Percentiles rank a stretch among this genome's conserved stretches.
Conservation (phyloP, 805 yeast species). For the Nakazawaea wickerhamii region DNA sequence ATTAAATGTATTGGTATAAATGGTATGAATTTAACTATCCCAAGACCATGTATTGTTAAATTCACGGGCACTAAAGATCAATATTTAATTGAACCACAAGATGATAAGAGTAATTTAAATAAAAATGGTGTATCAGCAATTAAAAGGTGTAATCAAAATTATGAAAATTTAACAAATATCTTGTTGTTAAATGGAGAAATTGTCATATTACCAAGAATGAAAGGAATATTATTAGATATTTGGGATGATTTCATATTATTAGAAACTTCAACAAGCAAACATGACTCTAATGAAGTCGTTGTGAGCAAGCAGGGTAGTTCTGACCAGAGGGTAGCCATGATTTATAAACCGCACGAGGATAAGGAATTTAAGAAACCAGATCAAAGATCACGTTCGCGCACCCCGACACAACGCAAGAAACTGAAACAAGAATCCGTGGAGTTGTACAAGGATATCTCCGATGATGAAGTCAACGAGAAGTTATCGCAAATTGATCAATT, state of each 20-base stretch:
- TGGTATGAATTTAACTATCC: conserved; percentile 67
- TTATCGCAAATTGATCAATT: conserved; percentile 31
- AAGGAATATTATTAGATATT: conserved; percentile 62
- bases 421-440: neutral
- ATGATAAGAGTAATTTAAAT: conserved; percentile 7
- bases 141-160: conserved; percentile 35
- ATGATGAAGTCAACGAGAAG: conserved; percentile 8
- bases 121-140: conserved; percentile 11
- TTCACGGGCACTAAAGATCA: conserved; percentile 18
- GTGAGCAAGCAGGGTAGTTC: neutral
- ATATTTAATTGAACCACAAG: conserved; percentile 14
- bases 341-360: conserved; percentile 5
- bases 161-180: conserved; percentile 43
- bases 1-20: conserved; percentile 78
- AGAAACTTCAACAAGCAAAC: too few species aligned
- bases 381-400: conserved; percentile 3
- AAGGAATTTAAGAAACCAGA: conserved; percentile 4
- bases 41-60: conserved; percentile 36
- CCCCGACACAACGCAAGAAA: conserved; percentile 1
- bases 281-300: conserved; percentile 28
- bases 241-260: conserved; percentile 57
- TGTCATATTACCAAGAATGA: conserved; percentile 55
- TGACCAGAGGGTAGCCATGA: neutral
- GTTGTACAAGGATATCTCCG: conserved; percentile 9
- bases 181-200: conserved; percentile 58